Base-by-base conservation (phyloP, 2,329 filamentous ascomycete species). In the Macrophomina pseudophaseolina region DNA sequence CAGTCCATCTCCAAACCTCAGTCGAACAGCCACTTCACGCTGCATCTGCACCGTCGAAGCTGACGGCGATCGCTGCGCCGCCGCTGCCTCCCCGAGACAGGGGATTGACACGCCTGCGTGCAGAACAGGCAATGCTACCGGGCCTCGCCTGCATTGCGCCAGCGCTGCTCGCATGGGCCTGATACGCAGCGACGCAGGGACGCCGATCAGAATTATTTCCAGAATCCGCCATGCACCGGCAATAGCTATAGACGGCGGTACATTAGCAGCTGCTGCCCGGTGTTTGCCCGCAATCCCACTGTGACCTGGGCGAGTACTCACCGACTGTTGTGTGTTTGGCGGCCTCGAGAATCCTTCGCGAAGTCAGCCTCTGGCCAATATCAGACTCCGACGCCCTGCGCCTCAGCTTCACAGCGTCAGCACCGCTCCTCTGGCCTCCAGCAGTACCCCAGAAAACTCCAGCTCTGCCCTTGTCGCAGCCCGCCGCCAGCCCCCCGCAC, bases 101-200 rank as follows among this genome's bases (percentile, higher is more conserved):
- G 60, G 60, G 60, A 44, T 14, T 18, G 60, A 33, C 38, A 52
- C 46, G 46, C 30, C 44, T 63, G 59, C 44, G 59, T 64, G 60
- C 49, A 53, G 58, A 62, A 62, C 32, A n/a, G 58, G 58, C 44
- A 64, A 48, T 53, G 32, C 60, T 64, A 14, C 46, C 49, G 49
- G 60, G 32, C 60, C 33, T 52, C 60, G 60, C 52, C 51, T 65
- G 52, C 52, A 65, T 65, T 66, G 52, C 64, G 51, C 52, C 52
- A 66, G 64, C 64, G 42, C 23, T 23, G 23, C 52, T 56, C 49
- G 62, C 62, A 53, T 54, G 62, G 62, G 11, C 62, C 48, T 54
- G 62, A 53, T 65, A 56, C 63, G 63, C 63, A 65, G 63, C 38
- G 62, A 65, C 63, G 51, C 63, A 64, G 60, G 60, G 64, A 59